Percentiles rank a stretch among this genome's conserved stretches.
Evolutionary conservation across 176 grass and related monocot species (phyloP).

Genomic region (Phoenix dactylifera): DNA sequence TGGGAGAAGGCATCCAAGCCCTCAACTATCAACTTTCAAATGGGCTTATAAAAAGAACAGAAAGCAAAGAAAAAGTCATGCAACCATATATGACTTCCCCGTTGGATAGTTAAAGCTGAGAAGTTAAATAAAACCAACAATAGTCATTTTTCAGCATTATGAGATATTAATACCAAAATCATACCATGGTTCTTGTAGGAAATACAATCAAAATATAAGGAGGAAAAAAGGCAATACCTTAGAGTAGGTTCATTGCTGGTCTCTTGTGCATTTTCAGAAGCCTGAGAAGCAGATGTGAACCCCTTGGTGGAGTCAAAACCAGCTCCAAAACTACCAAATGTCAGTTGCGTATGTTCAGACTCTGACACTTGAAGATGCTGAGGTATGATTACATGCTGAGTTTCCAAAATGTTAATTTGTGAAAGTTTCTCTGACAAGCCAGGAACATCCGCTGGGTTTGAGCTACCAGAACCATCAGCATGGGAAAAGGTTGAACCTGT

Average conservation of each 20-base stretch:
- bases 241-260: conserved; percentile 20
- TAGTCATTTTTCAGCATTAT: no score
- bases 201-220: not conserved
- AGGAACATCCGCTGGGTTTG: conserved; percentile 20
- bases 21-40: no score
- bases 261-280: conserved; percentile 38
- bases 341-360: conserved; percentile 45
- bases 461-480: conserved; percentile 23
- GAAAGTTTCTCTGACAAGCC: conserved; percentile 40
- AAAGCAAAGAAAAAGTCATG: no score
- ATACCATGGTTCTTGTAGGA: not conserved
- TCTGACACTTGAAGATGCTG: conserved; percentile 65
- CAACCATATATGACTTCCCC: no score
- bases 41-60: no score
- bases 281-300: conserved; percentile 15
- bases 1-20: no score
- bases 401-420: conserved; percentile 35
- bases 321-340: conserved; percentile 65
- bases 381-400: conserved; percentile 67
- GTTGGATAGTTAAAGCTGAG: no score
- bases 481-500: conserved; percentile 24
- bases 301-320: conserved; percentile 29
- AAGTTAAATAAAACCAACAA: no score
- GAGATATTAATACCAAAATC: no score
- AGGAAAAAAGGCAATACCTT: conserved; percentile 25